Conservation (phyloP, 1,284 basidiomycete species). For the Leccinum subrobustum region DNA sequence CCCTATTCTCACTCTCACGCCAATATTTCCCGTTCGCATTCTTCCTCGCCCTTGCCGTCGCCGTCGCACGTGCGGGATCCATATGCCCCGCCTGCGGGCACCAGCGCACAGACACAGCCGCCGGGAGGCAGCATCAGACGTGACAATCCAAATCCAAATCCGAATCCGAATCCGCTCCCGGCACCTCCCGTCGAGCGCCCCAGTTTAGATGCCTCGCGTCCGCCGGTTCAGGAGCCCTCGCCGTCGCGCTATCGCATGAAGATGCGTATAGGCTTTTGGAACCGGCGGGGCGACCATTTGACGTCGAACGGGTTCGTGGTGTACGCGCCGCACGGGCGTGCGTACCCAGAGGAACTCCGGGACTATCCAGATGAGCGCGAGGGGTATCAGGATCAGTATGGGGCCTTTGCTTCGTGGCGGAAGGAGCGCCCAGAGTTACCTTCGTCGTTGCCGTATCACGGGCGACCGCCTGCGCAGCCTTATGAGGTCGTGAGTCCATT, state of each 20-base stretch:
- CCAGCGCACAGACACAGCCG: not conserved
- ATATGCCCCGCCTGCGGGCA: not conserved
- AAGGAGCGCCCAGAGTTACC: conserved; percentile 52
- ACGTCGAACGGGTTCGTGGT: conserved; percentile 54
- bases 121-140: conserved; percentile 11
- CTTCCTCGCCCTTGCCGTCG: conserved; percentile 21
- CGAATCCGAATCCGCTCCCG: conserved; percentile 26
- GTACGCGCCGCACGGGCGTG: conserved; percentile 52
- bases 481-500: conserved; percentile 52
- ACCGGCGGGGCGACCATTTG: conserved; percentile 65
- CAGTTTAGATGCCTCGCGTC: conserved; percentile 25
- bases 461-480: conserved; percentile 49
- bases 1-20: not conserved
- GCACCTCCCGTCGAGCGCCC: conserved; percentile 31
- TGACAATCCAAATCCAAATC: conserved; percentile 6
- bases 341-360: conserved; percentile 56
- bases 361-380: conserved; percentile 52
- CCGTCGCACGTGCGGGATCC: conserved; percentile 17
- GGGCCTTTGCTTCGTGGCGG: conserved; percentile 40
- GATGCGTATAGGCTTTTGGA: conserved; percentile 62
- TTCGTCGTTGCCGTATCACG: conserved; percentile 53
- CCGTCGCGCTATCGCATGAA: conserved; percentile 29
- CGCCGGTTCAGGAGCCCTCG: conserved; percentile 27
- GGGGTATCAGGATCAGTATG: conserved; percentile 53
- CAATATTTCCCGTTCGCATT: conserved; percentile 9